A percentile compares a stretch with the other conserved stretches of the same genome.
phyloP scores from a whole-genome alignment of 2,329 filamentous ascomycete genomes.

The Pseudocercospora cruenta region DNA sequence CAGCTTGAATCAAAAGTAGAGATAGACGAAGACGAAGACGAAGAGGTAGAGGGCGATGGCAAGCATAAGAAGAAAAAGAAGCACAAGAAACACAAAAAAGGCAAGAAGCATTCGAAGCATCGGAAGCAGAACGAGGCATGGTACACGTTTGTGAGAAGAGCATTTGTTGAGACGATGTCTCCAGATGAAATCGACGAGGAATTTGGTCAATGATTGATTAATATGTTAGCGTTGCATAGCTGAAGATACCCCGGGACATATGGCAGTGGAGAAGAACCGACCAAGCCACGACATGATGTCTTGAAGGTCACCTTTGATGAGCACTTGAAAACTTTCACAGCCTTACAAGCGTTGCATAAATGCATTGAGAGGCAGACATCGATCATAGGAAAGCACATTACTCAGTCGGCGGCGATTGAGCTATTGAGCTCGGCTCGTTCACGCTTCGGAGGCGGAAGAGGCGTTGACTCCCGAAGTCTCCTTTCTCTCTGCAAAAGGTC shows the following conservation, averaged over 20 bases:
- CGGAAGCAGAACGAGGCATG: slow-evolving; percentile 68
- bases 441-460: neutral
- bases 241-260: neutral
- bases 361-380: no score
- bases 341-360: no score
- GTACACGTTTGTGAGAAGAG: slow-evolving; percentile 75
- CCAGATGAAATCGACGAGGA: slow-evolving; percentile 63
- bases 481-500: neutral
- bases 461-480: neutral
- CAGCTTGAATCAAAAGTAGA: slow-evolving; percentile 28
- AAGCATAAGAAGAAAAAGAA: slow-evolving; percentile 26
- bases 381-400: no score
- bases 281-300: no score
- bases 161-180: slow-evolving; percentile 75
- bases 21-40: slow-evolving; percentile 13
- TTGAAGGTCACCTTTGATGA: neutral
- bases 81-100: slow-evolving; percentile 36
- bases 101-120: slow-evolving; percentile 44
- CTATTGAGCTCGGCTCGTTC: no score
- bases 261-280: neutral
- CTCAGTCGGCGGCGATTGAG: no score
- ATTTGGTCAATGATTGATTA: slow-evolving; percentile 34
- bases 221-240: neutral
- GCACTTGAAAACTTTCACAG: no score
- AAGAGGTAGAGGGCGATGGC: slow-evolving; percentile 32